Evolutionary conservation across 768 basidiomycete genomes (phyloP), one percentile per base, ranked within the genome.

Genomic region (Mycena metata): DNA sequence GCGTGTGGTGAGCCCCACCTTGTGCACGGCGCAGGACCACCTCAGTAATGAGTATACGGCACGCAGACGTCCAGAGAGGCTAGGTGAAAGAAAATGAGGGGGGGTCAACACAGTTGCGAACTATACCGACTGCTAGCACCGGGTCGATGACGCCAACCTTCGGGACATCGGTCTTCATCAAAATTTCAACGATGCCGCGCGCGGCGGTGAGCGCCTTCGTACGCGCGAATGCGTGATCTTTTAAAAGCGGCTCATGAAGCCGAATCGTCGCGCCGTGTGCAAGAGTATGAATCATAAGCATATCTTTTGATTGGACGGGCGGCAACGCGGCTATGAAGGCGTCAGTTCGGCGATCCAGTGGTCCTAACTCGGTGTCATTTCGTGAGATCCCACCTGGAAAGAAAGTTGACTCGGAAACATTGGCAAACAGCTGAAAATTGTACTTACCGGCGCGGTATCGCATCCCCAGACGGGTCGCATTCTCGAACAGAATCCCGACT

Each of bases 201-300:
- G 72, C 72, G 11, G 69, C 69, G 1, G 43, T 16, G 33, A 70
- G 63, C 0, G 43, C 42, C 23, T 68, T 64, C 3, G 16, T 47
- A 19, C 66, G 57, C 12, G 69, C 64, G 26, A 41, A 57, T 9
- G 30, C 8, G 41, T 74, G 66, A 13, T 68, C 50, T 17, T 69
- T 67, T 50, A 56, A 60, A 51, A 74, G 73, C 42, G 69, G 59
- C 30, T 67, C 69, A 50, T 78, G 73, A 9, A 80, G 69, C 57
- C 75, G 76, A 39, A 78, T 77, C 7, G 69, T 72, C 30, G 79
- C 77, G 4, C 72, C 67, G 10, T 69, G 73, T 45, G 73, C 71
- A 39, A 79, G 64, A n/a, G 70, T 75, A 57, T 78, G 77, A 4
- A 75, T 70, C 19, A 76, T 64, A 9, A 76, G 54, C 33, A 75